These are phyloP conservation scores for Trypanosomatidae sp. DNA, from an alignment of 208 protist species.

Conservation along the genomic window DNA sequence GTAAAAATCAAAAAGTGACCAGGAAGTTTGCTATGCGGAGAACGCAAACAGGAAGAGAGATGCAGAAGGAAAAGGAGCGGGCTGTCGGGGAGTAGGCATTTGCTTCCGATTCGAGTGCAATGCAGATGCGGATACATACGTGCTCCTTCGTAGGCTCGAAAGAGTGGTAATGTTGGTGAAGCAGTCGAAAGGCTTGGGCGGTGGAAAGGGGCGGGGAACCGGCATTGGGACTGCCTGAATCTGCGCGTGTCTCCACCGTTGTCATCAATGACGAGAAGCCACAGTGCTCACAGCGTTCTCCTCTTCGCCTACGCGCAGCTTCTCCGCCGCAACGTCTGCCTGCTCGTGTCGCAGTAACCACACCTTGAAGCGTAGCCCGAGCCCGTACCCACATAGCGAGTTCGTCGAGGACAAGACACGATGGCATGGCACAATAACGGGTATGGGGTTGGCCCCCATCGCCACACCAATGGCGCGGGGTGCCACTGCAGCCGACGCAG, in stretches of 20 bases:
- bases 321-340: constrained; percentile 30
- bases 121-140: not conserved
- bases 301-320: constrained; percentile 30
- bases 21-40: not conserved
- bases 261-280: constrained; percentile 20
- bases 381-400: constrained; percentile 57
- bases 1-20: not conserved
- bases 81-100: not conserved
- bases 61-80: not conserved
- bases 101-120: not conserved
- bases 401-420: constrained; percentile 58
- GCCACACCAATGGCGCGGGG: constrained; percentile 63
- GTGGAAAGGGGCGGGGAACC: not conserved
- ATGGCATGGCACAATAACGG: constrained; percentile 72
- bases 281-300: constrained; percentile 27
- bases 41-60: not conserved
- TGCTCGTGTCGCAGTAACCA: constrained; percentile 71
- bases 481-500: constrained; percentile 1
- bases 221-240: not conserved
- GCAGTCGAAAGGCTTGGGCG: not conserved
- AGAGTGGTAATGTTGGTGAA: not conserved
- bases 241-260: not conserved
- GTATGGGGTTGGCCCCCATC: constrained; percentile 62
- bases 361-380: constrained; percentile 60
- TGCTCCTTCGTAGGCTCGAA: constrained; percentile 3